These are phyloP conservation scores for Pythium inflatum DNA, from an alignment of 352 stramenopile species.

Conservation along the genomic window DNA sequence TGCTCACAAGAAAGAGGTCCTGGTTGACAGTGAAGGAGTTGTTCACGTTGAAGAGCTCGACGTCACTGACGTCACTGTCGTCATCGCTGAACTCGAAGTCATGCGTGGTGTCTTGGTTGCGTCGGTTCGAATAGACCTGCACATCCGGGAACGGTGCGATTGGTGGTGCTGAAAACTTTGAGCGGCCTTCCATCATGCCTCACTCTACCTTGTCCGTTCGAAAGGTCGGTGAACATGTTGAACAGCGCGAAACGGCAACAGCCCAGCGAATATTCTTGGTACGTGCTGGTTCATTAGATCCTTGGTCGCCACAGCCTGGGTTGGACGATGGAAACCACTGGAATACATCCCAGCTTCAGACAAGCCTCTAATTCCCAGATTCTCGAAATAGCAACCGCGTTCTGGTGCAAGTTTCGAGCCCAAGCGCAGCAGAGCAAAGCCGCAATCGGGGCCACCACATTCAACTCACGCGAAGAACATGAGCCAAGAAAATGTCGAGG, in stretches of 20 bases:
- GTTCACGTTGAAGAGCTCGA: slow-evolving; percentile 45
- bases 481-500: slow-evolving; percentile 58
- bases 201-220: not conserved
- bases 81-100: slow-evolving; percentile 25
- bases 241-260: too few relatives aligned
- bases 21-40: slow-evolving; percentile 54
- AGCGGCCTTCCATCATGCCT: not conserved
- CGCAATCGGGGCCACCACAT: too few relatives aligned
- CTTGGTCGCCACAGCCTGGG: too few relatives aligned
- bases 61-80: slow-evolving; percentile 34
- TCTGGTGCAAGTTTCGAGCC: too few relatives aligned
- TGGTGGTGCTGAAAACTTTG: slow-evolving; percentile 14
- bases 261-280: too few relatives aligned
- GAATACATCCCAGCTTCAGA: too few relatives aligned
- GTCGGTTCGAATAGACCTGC: slow-evolving; percentile 19
- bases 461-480: too few relatives aligned
- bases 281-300: too few relatives aligned
- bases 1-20: slow-evolving; percentile 65
- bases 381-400: too few relatives aligned
- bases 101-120: not conserved
- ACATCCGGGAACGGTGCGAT: slow-evolving; percentile 29
- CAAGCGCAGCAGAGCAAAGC: too few relatives aligned
- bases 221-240: not conserved
- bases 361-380: too few relatives aligned
- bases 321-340: too few relatives aligned